A percentile compares a stretch with the other conserved stretches of the same genome.
Evolutionary conservation across 2,329 filamentous ascomycete genomes (phyloP).

Genomic region (Penicillium sp.): DNA sequence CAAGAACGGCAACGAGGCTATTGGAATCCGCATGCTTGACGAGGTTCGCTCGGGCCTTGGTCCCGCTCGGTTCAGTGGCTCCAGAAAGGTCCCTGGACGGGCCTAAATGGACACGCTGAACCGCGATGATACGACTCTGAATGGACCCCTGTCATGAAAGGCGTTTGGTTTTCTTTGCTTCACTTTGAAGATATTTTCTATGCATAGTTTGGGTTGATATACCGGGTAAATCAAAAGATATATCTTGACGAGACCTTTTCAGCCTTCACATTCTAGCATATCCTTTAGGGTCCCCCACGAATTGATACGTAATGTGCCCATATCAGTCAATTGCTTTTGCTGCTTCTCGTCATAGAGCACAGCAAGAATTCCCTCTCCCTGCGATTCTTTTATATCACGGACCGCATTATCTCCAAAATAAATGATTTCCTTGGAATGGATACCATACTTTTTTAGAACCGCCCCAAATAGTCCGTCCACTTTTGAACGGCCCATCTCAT

Average conservation of each 20-base stretch:
- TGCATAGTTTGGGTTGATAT: conserved; percentile 23
- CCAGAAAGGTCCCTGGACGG: conserved; percentile 32
- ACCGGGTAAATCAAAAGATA: conserved; percentile 25
- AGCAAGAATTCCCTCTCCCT: conserved; percentile 26
- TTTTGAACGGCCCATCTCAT: conserved; percentile 36
- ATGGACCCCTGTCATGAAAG: conserved; percentile 29
- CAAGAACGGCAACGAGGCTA: conserved; percentile 80
- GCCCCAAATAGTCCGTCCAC: conserved; percentile 34
- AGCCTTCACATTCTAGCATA: conserved; percentile 6
- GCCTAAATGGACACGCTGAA: conserved; percentile 31
- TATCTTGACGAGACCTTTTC: conserved; percentile 13
- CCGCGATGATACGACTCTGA: conserved; percentile 25
- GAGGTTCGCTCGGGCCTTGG: conserved; percentile 83
- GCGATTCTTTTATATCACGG: conserved; percentile 33
- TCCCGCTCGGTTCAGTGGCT: conserved; percentile 64
- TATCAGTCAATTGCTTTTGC: conserved; percentile 1
- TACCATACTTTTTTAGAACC: conserved; percentile 27
- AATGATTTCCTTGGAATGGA: conserved; percentile 25
- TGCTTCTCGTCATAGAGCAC: conserved; percentile 27
- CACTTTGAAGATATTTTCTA: conserved; percentile 15
- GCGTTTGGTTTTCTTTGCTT: conserved; percentile 27
- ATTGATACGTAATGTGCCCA: conserved; percentile 10
- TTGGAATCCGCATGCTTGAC: conserved; percentile 85
- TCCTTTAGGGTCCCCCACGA: conserved; percentile 14
- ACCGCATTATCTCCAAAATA: conserved; percentile 34